Evolutionary conservation across 2,329 filamentous ascomycete species (phyloP), one percentile per base, ranked within the genome.

Genomic region (Trichophyton benhamiae): DNA sequence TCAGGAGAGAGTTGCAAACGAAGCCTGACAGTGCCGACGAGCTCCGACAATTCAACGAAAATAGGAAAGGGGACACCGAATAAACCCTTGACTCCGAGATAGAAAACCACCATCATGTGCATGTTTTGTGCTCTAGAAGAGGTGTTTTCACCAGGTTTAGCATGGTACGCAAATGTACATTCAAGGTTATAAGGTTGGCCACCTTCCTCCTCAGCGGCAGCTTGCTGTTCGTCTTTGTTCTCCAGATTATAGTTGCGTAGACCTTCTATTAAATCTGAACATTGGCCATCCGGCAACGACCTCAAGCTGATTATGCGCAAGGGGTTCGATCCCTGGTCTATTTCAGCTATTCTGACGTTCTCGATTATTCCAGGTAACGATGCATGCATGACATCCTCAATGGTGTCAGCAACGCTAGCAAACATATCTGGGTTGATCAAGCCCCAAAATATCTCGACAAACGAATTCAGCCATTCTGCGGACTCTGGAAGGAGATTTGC

Each of bases 381-480:
- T 20, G 91, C 92, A 72, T 95, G 91, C 92, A 97, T 97, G 66
- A 97, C 88, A 72, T 97, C 92, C 75, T 94, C 89, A 4, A 94
- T 82, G 11, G 89, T 96, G 71, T 97, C 94, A n/a, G 91, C 91
- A 7, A 96, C 83, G 4, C 84, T 83, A n/a, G 84, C 79, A 72
- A 99, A 94, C 88, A 97, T 95, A 49, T 97, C 92, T 0, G 94
- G 92, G 69, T 97, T 95, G 65, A 96, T 86, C 3, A 97, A 78
- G 0, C 89, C 88, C 94, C 94, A 99, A 49, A 94, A 81, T 48
- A 96, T 83, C 1, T 83, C 83, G 3, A 97, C 75, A 58, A 94
- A 83, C 0, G 89, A 91, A 72, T 99, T 99, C 82, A 99, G 87
- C 94, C 94, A 97, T 71, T 91, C 87, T 5, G 95, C 91, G 0